A percentile compares a stretch with the other conserved stretches of the same genome.
phyloP scores from a whole-genome alignment of 2,329 filamentous ascomycete species.

The Cadophora luteo-olivacea region DNA sequence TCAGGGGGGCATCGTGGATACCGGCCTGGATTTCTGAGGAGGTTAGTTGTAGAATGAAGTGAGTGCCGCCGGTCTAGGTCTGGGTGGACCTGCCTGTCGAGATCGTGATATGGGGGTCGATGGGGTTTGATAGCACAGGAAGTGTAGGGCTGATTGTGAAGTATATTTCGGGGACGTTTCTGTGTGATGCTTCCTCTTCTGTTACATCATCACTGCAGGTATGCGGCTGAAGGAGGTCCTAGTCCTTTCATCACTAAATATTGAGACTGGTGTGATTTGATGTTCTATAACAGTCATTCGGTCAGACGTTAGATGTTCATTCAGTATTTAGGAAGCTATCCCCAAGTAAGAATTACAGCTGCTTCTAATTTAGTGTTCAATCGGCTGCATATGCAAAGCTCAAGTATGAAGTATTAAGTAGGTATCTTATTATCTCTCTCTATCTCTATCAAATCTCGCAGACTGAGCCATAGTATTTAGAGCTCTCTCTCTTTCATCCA shows the following conservation, averaged over 20 bases:
- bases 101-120: neutral
- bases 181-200: neutral
- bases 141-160: neutral
- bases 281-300: neutral
- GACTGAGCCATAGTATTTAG: constrained; percentile 11
- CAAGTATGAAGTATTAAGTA: constrained; percentile 24
- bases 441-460: constrained; percentile 9
- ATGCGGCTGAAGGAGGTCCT: no score
- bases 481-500: neutral
- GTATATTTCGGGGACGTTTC: no score
- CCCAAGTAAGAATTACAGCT: neutral
- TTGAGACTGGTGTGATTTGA: neutral
- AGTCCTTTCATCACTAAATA: no score
- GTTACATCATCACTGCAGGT: neutral
- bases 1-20: neutral
- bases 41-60: neutral
- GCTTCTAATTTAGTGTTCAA: neutral
- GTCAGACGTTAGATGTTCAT: neutral
- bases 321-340: neutral
- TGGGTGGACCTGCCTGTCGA: neutral
- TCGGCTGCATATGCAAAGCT: neutral
- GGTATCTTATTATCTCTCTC: constrained; percentile 24
- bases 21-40: neutral
- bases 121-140: neutral
- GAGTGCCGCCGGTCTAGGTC: neutral